phyloP scores from a whole-genome alignment of 768 basidiomycete genomes.

The Lentinula detonsa region DNA sequence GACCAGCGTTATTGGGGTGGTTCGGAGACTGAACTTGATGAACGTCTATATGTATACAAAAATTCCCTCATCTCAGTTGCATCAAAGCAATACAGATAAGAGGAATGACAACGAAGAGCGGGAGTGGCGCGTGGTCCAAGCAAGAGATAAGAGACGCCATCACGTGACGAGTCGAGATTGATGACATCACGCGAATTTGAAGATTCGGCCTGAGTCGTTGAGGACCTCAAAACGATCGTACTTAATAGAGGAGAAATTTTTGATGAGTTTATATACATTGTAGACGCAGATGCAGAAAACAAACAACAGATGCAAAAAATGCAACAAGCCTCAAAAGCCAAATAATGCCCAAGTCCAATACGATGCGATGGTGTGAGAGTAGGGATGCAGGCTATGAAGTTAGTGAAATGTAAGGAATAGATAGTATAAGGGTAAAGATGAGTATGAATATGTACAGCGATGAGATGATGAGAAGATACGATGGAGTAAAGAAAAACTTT shows the following conservation, averaged over 20 bases:
- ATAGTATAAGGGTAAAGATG: background rate
- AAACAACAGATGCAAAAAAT: background rate
- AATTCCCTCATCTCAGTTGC: background rate
- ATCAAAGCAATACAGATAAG: background rate
- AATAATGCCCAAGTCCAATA: background rate
- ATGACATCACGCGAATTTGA: conserved; percentile 2
- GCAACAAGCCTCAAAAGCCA: background rate
- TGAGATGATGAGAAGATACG: background rate
- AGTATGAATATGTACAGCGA: background rate
- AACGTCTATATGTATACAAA: background rate
- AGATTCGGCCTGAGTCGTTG: no score
- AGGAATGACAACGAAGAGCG: background rate
- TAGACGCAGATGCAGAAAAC: background rate
- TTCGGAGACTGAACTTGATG: background rate
- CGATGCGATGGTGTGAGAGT: background rate
- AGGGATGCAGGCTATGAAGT: background rate
- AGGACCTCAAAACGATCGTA: no score
- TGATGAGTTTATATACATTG: background rate
- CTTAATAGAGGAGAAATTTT: no score
- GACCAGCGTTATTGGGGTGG: background rate
- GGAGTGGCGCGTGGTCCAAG: background rate
- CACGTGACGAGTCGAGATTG: background rate
- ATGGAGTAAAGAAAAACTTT: background rate
- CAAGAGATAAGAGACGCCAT: background rate
- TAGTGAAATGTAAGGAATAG: background rate